phyloP scores from a whole-genome alignment of 306 rosid genomes.

The Rubus parviflorus region DNA sequence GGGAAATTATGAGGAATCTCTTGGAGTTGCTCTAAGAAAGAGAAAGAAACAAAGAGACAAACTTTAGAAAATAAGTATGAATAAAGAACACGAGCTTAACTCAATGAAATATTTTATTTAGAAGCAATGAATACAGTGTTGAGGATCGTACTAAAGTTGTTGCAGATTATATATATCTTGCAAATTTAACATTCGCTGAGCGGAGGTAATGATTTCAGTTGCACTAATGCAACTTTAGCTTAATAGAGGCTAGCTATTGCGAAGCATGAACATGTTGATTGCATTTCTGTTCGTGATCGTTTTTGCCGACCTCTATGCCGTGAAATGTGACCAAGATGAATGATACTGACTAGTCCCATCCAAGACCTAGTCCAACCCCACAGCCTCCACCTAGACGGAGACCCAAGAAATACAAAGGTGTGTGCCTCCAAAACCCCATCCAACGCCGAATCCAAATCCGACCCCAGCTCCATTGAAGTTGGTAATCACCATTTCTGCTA shows the following conservation, averaged over 20 bases:
- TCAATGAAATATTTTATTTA: too few relatives aligned
- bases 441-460: slow-evolving; percentile 73
- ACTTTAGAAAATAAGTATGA: too few relatives aligned
- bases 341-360: slow-evolving; percentile 93
- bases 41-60: too few relatives aligned
- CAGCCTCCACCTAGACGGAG: slow-evolving; percentile 98
- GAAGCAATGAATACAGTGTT: too few relatives aligned
- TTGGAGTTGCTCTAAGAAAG: too few relatives aligned
- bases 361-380: slow-evolving; percentile 96
- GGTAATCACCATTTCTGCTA: slow-evolving; percentile 64
- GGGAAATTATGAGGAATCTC: too few relatives aligned
- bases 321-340: slow-evolving; percentile 63
- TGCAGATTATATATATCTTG: too few relatives aligned
- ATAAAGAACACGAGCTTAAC: too few relatives aligned
- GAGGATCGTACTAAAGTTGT: too few relatives aligned
- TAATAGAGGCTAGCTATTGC: slow-evolving; percentile 31
- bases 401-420: slow-evolving; percentile 89
- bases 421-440: slow-evolving; percentile 99
- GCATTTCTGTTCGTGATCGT: slow-evolving; percentile 46
- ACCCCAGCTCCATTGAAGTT: slow-evolving; percentile 81
- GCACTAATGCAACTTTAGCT: background rate
- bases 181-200: background rate
- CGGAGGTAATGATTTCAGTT: background rate
- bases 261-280: slow-evolving; percentile 35
- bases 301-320: slow-evolving; percentile 62